Base-by-base conservation (phyloP, 495 filamentous ascomycete species). In the Tuber brumale region DNA sequence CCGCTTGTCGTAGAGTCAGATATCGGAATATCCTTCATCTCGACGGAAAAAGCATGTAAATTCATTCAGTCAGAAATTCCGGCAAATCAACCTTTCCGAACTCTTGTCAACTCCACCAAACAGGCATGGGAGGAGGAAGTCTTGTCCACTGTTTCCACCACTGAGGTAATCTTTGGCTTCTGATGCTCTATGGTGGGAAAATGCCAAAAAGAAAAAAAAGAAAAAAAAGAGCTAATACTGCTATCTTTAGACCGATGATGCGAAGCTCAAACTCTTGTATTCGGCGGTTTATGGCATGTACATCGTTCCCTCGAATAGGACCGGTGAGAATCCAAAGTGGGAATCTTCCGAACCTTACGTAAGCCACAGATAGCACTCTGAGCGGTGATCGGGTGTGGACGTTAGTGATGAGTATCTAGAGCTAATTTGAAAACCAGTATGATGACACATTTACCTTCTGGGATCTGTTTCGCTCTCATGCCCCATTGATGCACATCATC, bases 11-110 rank as follows among this genome's bases (percentile, higher is more conserved):
- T 93, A 7, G 86, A 84, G 10, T 92, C 91, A 14, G 86, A 89
- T 16, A 91, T 93, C 7, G 91, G 91, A 2, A 89, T 93, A 39
- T 93, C 90, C 19, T 92, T 89, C 84, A 89, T 93, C 16, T 92
- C 91, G 14, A 78, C 86, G 0, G 84, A 84, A n/a, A 86, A 90
- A 75, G 91, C 91, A 12, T 92, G 91, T 81, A 69, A 82, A 19
- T 88, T 89, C 76, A 85, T 91, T 21, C 81, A 90, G 18, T 74
- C 77, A 7, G 89, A 93, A 80, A 91, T 93, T 51, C 89, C 90
- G 0, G 69, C 76, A 4, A 83, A 82, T 0, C 88, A 86, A 1
- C 76, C 82, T 0, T 84, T 92, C 37, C 75, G 85, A 2, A 81
- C 85, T 8, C 83, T 91, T 7, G 87, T 89, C 27, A 69, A 84